Base-by-base conservation (phyloP, 2,329 filamentous ascomycete species). In the Beauveria pseudobassiana region DNA sequence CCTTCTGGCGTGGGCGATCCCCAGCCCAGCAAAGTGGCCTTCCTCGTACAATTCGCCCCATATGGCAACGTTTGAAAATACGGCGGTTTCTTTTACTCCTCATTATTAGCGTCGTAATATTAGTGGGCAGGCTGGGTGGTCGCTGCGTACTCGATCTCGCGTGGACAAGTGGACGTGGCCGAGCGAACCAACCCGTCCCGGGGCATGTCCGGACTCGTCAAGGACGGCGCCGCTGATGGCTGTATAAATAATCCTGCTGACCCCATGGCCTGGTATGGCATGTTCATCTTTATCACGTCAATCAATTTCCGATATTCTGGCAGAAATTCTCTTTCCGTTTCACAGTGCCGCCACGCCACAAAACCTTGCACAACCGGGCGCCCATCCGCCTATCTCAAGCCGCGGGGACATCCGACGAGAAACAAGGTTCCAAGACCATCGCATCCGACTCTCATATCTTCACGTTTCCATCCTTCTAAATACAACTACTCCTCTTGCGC, bases 401-500 rank as follows among this genome's bases (percentile, higher is more conserved):
- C 38, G 49, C 59, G 58, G 58, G 22, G 50, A 61, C 28, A 61
- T 54, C 59, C 59, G 59, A 61, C 30, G 22, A 54, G 7, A 53
- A 54, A 20, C 59, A 61, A 49, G 57, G 38, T 46, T 59, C 6
- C 24, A 22, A 45, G 49, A 26, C 43, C 58, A 30, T 54, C 50
- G 12, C 26, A 59, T 54, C 58, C 50, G 30, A 38, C 22, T 50
- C 59, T 45, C 45, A 43, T 28, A 53, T 16, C 49, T 43, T 54
- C 42, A 46, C 22, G 1, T 48, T 61, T 43, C 42, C 52, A 54
- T 22, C 26, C 43, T 46, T 9, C 38, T 51, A 18, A 22, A 50
- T 34, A 48, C 38, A 48, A 49, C 30, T 18, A 43, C 26, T 46
- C 28, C 26, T 50, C 5, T 28, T n/a, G 10, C 48, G 2, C 24